Evolutionary conservation across 2,329 filamentous ascomycete species (phyloP).

Genomic region (Aspergillus piperis): DNA sequence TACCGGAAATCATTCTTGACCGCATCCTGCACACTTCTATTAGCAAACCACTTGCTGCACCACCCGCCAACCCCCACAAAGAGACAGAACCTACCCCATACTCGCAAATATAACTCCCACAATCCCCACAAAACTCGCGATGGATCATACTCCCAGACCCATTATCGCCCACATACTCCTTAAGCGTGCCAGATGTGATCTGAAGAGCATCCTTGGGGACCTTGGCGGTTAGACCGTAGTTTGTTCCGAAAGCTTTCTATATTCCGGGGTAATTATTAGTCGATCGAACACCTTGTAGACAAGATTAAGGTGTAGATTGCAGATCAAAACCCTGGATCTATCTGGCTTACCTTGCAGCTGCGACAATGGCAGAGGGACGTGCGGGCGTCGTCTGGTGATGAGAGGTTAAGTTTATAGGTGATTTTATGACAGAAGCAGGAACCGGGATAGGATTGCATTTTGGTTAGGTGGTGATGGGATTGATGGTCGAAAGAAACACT

Average conservation of each 20-base stretch:
- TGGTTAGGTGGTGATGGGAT: background rate
- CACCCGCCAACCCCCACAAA: background rate
- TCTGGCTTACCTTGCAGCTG: slow-evolving; percentile 50
- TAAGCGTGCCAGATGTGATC: slow-evolving; percentile 43
- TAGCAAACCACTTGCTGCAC: background rate
- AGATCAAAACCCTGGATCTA: no score
- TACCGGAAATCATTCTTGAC: slow-evolving; percentile 42
- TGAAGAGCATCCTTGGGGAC: slow-evolving; percentile 48
- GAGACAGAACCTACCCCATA: slow-evolving; percentile 48
- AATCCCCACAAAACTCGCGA: slow-evolving; percentile 56
- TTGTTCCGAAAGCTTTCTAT: slow-evolving; percentile 54
- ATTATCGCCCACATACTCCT: slow-evolving; percentile 53
- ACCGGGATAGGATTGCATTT: slow-evolving; percentile 38
- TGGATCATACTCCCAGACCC: slow-evolving; percentile 50
- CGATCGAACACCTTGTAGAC: background rate
- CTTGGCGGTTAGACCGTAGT: slow-evolving; percentile 56
- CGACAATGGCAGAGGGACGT: slow-evolving; percentile 57
- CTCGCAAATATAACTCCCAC: slow-evolving; percentile 55
- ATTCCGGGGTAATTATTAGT: background rate
- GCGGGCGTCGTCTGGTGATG: slow-evolving; percentile 49
- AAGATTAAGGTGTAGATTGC: background rate
- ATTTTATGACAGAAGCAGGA: slow-evolving; percentile 54
- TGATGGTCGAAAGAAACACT: no score
- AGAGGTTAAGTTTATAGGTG: slow-evolving; percentile 49
- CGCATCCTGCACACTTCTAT: slow-evolving; percentile 21